Base-by-base conservation (phyloP, 1,139 yeast genomes). In the Lizanozyma gosingica region DNA sequence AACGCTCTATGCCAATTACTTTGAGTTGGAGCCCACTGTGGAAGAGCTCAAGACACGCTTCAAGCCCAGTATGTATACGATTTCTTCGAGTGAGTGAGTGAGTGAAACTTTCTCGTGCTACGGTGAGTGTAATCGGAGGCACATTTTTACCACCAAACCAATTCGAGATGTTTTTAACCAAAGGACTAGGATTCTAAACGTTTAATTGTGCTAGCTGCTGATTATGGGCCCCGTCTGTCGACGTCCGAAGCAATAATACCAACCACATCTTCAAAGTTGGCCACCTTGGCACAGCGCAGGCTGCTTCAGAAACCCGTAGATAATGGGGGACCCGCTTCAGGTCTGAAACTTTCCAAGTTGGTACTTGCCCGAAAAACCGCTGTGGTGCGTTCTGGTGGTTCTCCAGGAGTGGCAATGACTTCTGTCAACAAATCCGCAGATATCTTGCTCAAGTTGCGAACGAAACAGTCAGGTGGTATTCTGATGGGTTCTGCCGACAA, bases 1-100 rank as follows among this genome's bases (percentile, higher is more conserved):
- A 46, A 65, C 80, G 0, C 63, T 84, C 14, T 80, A 80, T 68
- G 67, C 65, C 49, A 76, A 78, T 51, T 79, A 80, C 54, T 76
- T 76, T 53, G 80, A 77, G 39, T 50, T 78, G 4, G 76, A 70
- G 3, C 68, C 71, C n/a, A 58, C 86, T 0, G 52, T 78, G 11
- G 65, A 60, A 34, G 82, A 78, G 46, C 55, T 83, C 41, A 73
- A 71, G 49, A 58, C 68, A 38, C 63, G 60, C 51, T 72, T 55
- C 48, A 62, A 64, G 44, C 54, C 57, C 50, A 71, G 76, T 71
- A 70, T 49, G 76, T 68, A 61, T 58, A 27, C 34, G 43, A 40
- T 17, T 32, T 36, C 17, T 39, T n/a, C n/a, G n/a, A n/a, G n/a
- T n/a, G n/a, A n/a, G n/a, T n/a, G n/a, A n/a, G n/a, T n/a, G n/a